Percentiles rank a stretch among this genome's conserved stretches.
Evolutionary conservation across 2,329 filamentous ascomycete species (phyloP).

Genomic region (Colletotrichum magnum): DNA sequence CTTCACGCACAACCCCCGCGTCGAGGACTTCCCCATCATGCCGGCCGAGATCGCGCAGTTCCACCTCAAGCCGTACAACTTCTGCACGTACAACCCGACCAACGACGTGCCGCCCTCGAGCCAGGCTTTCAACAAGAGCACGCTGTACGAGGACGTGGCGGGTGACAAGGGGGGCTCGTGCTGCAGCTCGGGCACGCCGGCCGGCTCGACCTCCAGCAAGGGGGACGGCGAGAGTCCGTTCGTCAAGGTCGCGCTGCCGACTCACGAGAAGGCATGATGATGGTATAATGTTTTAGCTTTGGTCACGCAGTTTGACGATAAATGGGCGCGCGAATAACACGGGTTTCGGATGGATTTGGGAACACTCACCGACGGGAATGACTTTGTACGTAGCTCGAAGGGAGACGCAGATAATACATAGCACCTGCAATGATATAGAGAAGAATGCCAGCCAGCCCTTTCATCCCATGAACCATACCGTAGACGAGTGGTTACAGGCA

Average conservation of each 20-base stretch:
- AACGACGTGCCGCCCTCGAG: slow-evolving; percentile 63
- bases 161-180: not conserved
- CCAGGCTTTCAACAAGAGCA: slow-evolving; percentile 58
- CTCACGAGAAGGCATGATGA: not conserved
- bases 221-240: not conserved
- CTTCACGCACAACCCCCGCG: slow-evolving; percentile 72
- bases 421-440: too few species aligned
- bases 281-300: too few species aligned
- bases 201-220: not conserved
- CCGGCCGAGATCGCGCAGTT: slow-evolving; percentile 70
- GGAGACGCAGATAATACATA: too few species aligned
- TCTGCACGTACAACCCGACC: slow-evolving; percentile 66
- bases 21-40: slow-evolving; percentile 80
- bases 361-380: too few species aligned
- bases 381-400: too few species aligned
- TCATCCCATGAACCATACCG: too few species aligned
- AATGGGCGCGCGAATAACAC: too few species aligned
- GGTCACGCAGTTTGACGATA: too few species aligned
- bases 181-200: not conserved
- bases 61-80: slow-evolving; percentile 64
- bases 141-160: slow-evolving; percentile 21
- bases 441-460: too few species aligned
- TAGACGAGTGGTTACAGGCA: too few species aligned
- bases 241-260: not conserved
- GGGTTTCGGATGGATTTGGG: too few species aligned